Conservation (phyloP, 768 basidiomycete species). For the Hygrocybe punicea region DNA sequence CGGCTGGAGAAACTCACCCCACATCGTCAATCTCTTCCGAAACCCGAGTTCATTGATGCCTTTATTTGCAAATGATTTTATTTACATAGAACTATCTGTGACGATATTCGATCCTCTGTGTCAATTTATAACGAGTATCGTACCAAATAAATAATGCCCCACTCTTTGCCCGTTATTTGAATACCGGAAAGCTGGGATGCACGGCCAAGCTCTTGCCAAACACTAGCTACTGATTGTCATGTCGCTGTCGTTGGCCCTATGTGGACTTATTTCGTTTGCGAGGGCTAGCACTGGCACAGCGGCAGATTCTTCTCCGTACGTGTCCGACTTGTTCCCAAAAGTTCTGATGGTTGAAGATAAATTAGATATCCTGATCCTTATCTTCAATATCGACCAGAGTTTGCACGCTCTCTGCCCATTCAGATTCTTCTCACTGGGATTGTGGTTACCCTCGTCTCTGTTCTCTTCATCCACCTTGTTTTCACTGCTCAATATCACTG, state of each 20-base stretch:
- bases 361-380: conserved; percentile 60
- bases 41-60: not conserved
- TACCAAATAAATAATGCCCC: no score
- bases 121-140: no score
- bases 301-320: not conserved
- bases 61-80: no score
- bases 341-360: not conserved
- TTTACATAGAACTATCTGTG: no score
- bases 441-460: conserved; percentile 75
- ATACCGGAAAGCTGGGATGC: not conserved
- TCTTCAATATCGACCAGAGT: conserved; percentile 70
- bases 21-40: not conserved
- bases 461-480: conserved; percentile 86
- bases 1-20: conserved; percentile 19
- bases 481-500: conserved; percentile 97
- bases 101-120: no score
- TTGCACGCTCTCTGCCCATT: conserved; percentile 87
- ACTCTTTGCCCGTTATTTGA: no score
- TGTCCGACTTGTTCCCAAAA: not conserved
- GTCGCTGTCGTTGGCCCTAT: not conserved
- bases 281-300: not conserved
- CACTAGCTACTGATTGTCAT: not conserved
- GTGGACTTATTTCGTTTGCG: not conserved
- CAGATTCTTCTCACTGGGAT: conserved; percentile 87
- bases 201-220: not conserved